Base-by-base conservation (phyloP, 2,329 filamentous ascomycete species). In the Dendryphion nanum region DNA sequence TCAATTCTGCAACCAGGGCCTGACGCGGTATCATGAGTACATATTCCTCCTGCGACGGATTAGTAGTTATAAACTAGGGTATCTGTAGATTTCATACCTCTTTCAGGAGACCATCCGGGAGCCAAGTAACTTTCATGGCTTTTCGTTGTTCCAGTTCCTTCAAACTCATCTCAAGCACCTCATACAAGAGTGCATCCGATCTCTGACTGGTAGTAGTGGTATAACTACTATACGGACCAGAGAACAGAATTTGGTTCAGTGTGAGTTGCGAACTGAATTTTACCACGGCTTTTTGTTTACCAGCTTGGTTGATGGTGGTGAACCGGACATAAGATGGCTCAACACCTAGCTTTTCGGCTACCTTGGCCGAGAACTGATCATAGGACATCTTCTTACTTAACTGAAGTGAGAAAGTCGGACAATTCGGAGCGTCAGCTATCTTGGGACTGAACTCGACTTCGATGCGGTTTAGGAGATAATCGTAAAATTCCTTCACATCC, bases 121-220 rank as follows among this genome's bases (percentile, higher is more conserved):
- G 73, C 81, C 86, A 91, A 1, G 76, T 86, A 33, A 98, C 70
- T 64, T 87, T 91, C 47, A 97, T 72, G 40, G 74, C 81, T 72
- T 94, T 96, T 73, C 95, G 93, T 40, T 87, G 93, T 59, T 98
- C 93, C 30, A 95, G 76, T 65, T 98, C 94, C 17, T 87, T 86
- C 32, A 98, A 70, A 55, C 89, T 95, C 74, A 96, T 95, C 47
- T 98, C 93, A 28, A 98, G 72, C 18, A 97, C 81, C 64, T 98
- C 93, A 59, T 90, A 98, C 64, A 84, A 97, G 36, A 98, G 74
- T 1, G 85, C 81, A 65, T 97, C 91, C 15, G 77, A 70, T 38
- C 83, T 78, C 58, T 89, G 86, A 20, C 77, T 82, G 40, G 71
- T 64, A 43, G 78, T 78, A 50, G 82, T 86, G 35, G 84, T 77